Evolutionary conservation across 805 yeast genomes (phyloP), one percentile per base, ranked within the genome.

Genomic region (Starmerella davenportii): DNA sequence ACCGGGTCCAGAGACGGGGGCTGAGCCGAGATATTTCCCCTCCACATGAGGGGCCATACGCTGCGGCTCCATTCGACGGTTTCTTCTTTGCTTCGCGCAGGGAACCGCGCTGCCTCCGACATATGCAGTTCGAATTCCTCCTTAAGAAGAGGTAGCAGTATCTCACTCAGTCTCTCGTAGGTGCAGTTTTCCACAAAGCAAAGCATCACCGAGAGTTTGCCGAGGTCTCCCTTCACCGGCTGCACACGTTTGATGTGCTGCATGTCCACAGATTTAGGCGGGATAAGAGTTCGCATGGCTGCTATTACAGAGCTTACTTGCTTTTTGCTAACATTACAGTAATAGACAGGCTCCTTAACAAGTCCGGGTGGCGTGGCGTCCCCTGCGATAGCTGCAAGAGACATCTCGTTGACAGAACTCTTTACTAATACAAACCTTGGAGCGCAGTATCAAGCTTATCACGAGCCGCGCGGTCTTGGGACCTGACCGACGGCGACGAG

Each of bases 1-100:
- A 74, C 60, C 2, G 49, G 49, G 5, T 49, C 38, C 18, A 73
- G 62, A 5, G 70, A 72, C 21, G 76, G 72, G 30, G 52, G 49
- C 36, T 52, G 44, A 2, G 59, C 58, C 17, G 49, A 39, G 0
- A 93, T 92, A 51, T 85, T 82, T 0, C 96, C 96, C 48, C 84
- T 75, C 96, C 96, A 90, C 30, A 81, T 66, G 38, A 81, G 59
- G 0, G 96, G 96, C 98, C 96, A 87, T n/a, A 43, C 50, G 15
- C 60, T 47, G 3, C 56, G 40, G 2, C 84, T 68, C 95, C 95
- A 85, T 31, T 62, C 60, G 1, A 57, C 42, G 18, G 77, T 68
- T 14, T 72, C 55, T n/a, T 76, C 82, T 47, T 76, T 79, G 3
- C 81, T 72, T 4, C 68, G 63, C 0, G 95, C 93, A n/a, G 69